Base-by-base conservation (phyloP, 306 rosid genomes). In the Rosa lucieae region DNA sequence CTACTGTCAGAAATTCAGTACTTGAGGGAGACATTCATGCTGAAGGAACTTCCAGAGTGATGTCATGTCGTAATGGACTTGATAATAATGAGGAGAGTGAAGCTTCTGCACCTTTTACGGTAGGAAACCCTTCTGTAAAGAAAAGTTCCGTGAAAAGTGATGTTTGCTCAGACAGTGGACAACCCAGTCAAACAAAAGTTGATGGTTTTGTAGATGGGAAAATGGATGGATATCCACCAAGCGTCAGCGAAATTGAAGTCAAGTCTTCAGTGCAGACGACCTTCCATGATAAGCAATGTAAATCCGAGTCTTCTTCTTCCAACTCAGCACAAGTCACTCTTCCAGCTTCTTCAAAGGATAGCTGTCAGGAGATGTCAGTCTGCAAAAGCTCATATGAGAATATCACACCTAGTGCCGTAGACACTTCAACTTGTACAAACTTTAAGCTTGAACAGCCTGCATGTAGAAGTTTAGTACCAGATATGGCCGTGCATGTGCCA, bases 271-370 rank as follows among this genome's bases (percentile, higher is more conserved):
- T 76, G 72, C 80, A 61, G 48, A 70, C 23, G 17, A 66, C 46
- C 70, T 35, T 70, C 51, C 70, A 51, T 21, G 79, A 77, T n/a
- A 82, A 66, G 73, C 79, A 23, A 44, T 52, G 73, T 43, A 82
- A 77, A 67, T 53, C 85, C 0, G 82, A 78, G 67, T 82, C 82
- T 3, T 78, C 82, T 3, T 82, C 82, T 67, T 82, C 85, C 8
- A 82, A 82, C 73, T 67, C 82, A 69, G 46, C 82, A 6, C 85
- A 78, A 48, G 47, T 82, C 35, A 43, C 56, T 78, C 82, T 78
- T 55, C 82, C 79, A 23, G 73, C 77, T 67, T 78, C 82, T 35
- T 78, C 82, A n/a, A 82, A 73, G 14, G 82, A 78, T 61, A 82
- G 85, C 79, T 82, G 72, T 73, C 82, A 73, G 76, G 82, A 73